Evolutionary conservation across 2,329 filamentous ascomycete genomes (phyloP).

Genomic region (Dothideomycetidae sp.): DNA sequence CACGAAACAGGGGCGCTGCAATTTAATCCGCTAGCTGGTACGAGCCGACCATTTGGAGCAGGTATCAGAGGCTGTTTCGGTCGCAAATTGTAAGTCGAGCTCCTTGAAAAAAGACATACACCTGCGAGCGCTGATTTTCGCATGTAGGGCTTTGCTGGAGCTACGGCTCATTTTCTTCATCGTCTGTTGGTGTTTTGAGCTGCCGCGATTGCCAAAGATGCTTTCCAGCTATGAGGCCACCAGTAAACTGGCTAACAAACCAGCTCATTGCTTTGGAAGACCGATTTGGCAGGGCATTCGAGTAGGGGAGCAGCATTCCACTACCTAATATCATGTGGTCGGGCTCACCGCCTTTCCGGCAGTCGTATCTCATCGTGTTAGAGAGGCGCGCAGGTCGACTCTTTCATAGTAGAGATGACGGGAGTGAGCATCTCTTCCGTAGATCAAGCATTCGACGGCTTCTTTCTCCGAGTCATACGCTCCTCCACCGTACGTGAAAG

Average conservation of each 20-base stretch:
- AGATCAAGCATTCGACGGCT: conserved; percentile 4
- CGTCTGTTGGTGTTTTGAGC: conserved; percentile 20
- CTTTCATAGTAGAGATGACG: too few relatives aligned
- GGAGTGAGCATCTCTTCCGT: conserved; percentile 8
- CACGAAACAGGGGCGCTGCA: conserved; percentile 17
- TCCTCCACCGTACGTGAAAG: not conserved
- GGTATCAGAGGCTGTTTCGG: conserved; percentile 19
- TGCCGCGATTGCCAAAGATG: conserved; percentile 14
- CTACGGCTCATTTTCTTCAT: conserved; percentile 17
- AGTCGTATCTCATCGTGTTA: too few relatives aligned
- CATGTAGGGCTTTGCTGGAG: conserved; percentile 20
- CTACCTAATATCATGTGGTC: too few relatives aligned
- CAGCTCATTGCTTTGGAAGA: conserved; percentile 18
- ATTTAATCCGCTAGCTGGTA: conserved; percentile 25
- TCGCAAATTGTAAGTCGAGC: conserved; percentile 1
- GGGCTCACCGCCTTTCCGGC: too few relatives aligned
- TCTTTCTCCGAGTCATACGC: not conserved
- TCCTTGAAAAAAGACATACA: too few relatives aligned
- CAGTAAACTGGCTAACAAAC: conserved; percentile 19
- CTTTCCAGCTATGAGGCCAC: conserved; percentile 14
- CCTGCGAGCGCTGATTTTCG: too few relatives aligned
- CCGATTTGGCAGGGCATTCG: too few relatives aligned
- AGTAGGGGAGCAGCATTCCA: too few relatives aligned
- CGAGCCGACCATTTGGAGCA: conserved; percentile 24
- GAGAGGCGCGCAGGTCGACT: too few relatives aligned